Base-by-base conservation (phyloP, 2,329 filamentous ascomycete genomes). In the Colletotrichum simmondsii region DNA sequence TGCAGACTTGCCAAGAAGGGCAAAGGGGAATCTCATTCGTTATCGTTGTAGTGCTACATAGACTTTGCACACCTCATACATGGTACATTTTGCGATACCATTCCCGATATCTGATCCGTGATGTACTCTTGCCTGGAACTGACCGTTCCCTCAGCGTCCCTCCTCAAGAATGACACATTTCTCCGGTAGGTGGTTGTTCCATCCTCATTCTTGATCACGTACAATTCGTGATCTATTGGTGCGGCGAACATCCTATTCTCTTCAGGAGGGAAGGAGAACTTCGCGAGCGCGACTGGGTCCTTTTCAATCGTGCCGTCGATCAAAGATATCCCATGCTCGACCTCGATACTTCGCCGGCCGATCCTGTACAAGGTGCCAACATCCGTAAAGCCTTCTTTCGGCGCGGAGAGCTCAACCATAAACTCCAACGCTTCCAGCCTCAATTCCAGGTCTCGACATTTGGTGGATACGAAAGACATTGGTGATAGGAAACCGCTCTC, bases 351-450 rank as follows among this genome's bases (percentile, higher is more conserved):
- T 22, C 65, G 65, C 4, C 72, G 11, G 2, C 60, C 64, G n/a
- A 74, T 53, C 1, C 72, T 52, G 16, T 66, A 74, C 10, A 74
- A 8, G 2, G 70, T 74, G 24, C 65, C 69, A 10, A 63, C 52
- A 5, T 68, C 69, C 4, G 57, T 16, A 6, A 68, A 24, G 0
- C 65, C 65, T n/a, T 72, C 65, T n/a, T 72, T 72, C 2, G 85
- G 80, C n/a, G 68, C 63, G 0, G 63, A n/a, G 3, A 72, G 14
- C 54, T 28, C 62, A 10, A 22, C 42, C 68, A 74, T 71, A 2
- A 85, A 77, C 6, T 79, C 76, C 0, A 85, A 76, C 0, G 85
- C 85, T 2, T 81, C 79, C 1, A 83, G 77, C 11, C 85, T 75
- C 4, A 84, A 77, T 14, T 81, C 75, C 0, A 81, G 87, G 71